Evolutionary conservation across 306 rosid genomes (phyloP).

Genomic region (Ormosia semicastrata): DNA sequence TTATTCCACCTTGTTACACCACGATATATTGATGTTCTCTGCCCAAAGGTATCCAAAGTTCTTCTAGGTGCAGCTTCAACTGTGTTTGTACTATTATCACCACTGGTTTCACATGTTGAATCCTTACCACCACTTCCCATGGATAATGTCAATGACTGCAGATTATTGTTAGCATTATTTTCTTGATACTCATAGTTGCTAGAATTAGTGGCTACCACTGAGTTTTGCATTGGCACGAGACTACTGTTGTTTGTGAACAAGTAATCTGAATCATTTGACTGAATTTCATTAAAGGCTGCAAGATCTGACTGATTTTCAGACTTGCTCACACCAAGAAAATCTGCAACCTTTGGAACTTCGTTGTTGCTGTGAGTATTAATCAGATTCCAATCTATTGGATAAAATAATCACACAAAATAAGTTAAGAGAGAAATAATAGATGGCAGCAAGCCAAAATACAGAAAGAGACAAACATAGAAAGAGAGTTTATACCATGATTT

Average conservation of each 20-base stretch:
- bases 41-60: conserved; percentile 61
- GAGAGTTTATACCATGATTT: conserved; percentile 48
- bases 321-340: conserved; percentile 89
- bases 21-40: conserved; percentile 73
- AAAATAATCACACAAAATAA: neutral
- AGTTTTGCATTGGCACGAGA: conserved; percentile 52
- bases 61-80: conserved; percentile 58
- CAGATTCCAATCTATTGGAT: conserved; percentile 78
- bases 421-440: neutral
- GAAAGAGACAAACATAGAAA: neutral
- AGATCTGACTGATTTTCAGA: conserved; percentile 82
- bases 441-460: neutral
- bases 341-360: conserved; percentile 89
- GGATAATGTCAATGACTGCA: conserved; percentile 80
- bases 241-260: conserved; percentile 47
- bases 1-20: conserved; percentile 62
- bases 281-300: conserved; percentile 55
- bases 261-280: conserved; percentile 62
- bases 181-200: conserved; percentile 65
- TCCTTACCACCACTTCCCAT: conserved; percentile 83
- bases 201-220: conserved; percentile 41
- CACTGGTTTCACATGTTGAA: conserved; percentile 71
- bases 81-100: conserved; percentile 45
- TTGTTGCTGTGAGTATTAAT: conserved; percentile 50
- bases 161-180: conserved; percentile 44